Evolutionary conservation across 2,329 filamentous ascomycete species (phyloP).

Genomic region (Shiraia bambusicola): DNA sequence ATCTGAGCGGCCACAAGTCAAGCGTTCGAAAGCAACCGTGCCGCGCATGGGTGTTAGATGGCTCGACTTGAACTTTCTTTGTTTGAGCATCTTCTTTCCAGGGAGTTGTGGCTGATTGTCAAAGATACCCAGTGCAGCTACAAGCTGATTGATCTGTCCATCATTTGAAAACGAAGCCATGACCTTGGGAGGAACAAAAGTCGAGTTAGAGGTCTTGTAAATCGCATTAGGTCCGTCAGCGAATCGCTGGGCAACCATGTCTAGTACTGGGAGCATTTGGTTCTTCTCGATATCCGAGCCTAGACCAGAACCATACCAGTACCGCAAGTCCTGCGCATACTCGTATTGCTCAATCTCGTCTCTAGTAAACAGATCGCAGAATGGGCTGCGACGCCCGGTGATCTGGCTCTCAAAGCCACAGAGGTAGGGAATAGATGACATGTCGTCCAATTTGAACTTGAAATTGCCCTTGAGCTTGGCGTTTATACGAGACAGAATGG

Average conservation of each 20-base stretch:
- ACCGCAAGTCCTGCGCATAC: conserved; percentile 67
- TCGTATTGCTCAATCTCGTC: conserved; percentile 65
- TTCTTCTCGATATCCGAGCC: conserved; percentile 56
- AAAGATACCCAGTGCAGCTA: conserved; percentile 62
- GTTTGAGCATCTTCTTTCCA: conserved; percentile 48
- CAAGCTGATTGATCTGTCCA: conserved; percentile 64
- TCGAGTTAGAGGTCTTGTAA: conserved; percentile 52
- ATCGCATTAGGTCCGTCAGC: conserved; percentile 53
- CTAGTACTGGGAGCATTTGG: conserved; percentile 64
- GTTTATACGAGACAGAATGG: conserved; percentile 58
- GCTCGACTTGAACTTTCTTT: conserved; percentile 57
- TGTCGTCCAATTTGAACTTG: conserved; percentile 55
- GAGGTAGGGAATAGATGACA: conserved; percentile 65
- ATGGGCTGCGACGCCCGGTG: conserved; percentile 59
- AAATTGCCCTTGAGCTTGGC: conserved; percentile 56
- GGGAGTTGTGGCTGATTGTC: conserved; percentile 57
- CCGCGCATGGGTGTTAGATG: conserved; percentile 64
- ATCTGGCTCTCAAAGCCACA: conserved; percentile 73
- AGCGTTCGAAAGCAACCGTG: conserved; percentile 64
- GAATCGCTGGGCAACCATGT: conserved; percentile 57
- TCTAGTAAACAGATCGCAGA: conserved; percentile 63
- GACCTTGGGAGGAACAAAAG: conserved; percentile 57
- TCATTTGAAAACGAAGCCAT: conserved; percentile 66
- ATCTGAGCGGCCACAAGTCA: conserved; percentile 51
- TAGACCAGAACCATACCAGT: conserved; percentile 66